Conservation (phyloP, 1,284 basidiomycete species). For the Cutaneotrichosporon cavernicola region DNA sequence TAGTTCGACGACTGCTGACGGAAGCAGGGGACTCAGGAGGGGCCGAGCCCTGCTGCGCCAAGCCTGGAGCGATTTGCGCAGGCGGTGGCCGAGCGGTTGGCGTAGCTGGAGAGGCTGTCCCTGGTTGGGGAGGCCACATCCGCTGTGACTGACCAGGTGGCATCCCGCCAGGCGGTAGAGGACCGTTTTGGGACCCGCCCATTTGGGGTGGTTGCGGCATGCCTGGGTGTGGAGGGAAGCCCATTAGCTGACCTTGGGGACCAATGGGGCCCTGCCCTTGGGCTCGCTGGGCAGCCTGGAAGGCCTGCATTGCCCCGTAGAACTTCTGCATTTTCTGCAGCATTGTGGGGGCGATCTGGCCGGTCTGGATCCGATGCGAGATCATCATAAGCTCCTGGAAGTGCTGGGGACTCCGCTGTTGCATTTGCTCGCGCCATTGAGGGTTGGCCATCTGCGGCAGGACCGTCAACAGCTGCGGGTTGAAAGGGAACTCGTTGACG, state of each 20-base stretch:
- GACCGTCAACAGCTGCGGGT: conserved; percentile 37
- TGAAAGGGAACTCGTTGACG: conserved; percentile 46
- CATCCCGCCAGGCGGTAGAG: conserved; percentile 14
- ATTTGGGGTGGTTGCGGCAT: conserved; percentile 4
- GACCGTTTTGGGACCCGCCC: conserved; percentile 7
- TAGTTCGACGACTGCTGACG: conserved; percentile 19
- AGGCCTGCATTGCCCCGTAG: conserved; percentile 26
- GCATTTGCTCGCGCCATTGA: conserved; percentile 38
- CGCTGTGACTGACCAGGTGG: conserved; percentile 25
- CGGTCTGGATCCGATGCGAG: conserved; percentile 29
- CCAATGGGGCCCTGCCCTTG: conserved; percentile 15
- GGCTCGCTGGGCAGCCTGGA: conserved; percentile 5
- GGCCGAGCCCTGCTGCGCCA: neutral
- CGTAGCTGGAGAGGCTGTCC: conserved; percentile 15
- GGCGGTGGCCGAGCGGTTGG: conserved; percentile 31
- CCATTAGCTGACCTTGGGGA: conserved; percentile 23
- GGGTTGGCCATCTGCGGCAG: conserved; percentile 33
- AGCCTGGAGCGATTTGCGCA: conserved; percentile 26
- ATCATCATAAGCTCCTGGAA: conserved; percentile 28
- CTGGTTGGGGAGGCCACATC: conserved; percentile 22
- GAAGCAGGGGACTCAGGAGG: conserved; percentile 19
- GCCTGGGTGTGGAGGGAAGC: conserved; percentile 20
- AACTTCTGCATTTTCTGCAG: conserved; percentile 44
- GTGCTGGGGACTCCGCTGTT: conserved; percentile 32
- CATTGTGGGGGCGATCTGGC: conserved; percentile 34